Conservation (phyloP, 768 basidiomycete species). For the Lentinula raphanica region DNA sequence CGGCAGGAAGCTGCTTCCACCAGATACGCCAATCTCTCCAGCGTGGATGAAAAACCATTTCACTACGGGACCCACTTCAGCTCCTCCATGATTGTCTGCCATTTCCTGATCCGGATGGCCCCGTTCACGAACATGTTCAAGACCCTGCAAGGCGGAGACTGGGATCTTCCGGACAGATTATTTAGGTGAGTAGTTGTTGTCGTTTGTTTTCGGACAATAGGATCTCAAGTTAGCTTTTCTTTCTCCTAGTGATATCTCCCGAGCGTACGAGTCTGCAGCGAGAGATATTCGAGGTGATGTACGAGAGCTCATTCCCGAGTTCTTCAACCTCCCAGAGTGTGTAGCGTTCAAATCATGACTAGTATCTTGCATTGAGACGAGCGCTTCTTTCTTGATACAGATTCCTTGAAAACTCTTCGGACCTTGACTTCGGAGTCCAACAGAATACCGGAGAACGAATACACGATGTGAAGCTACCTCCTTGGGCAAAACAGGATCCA, state of each 20-base stretch:
- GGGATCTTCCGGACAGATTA: constrained; percentile 87
- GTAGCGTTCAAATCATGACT: too few relatives aligned
- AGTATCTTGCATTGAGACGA: too few relatives aligned
- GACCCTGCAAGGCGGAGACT: constrained; percentile 88
- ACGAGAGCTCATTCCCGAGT: constrained; percentile 88
- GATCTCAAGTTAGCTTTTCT: too few relatives aligned
- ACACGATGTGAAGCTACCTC: constrained; percentile 82
- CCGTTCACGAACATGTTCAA: constrained; percentile 96
- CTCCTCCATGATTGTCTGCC: constrained; percentile 96
- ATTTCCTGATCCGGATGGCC: constrained; percentile 83
- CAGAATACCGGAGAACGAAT: constrained; percentile 74
- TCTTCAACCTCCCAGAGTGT: constrained; percentile 81
- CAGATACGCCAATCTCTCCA: constrained; percentile 68
- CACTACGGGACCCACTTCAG: constrained; percentile 95
- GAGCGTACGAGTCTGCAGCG: constrained; percentile 82
- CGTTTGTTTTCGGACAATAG: too few relatives aligned
- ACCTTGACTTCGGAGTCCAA: constrained; percentile 74
- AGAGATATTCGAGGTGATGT: constrained; percentile 87
- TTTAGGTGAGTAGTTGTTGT: constrained; percentile 57
- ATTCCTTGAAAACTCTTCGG: constrained; percentile 76
- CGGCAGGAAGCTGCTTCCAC: constrained; percentile 71
- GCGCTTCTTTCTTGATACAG: too few relatives aligned
- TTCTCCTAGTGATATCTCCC: constrained; percentile 57
- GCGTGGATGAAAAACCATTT: constrained; percentile 84
- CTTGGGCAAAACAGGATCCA: constrained; percentile 85